Evolutionary conservation across 2,329 filamentous ascomycete genomes (phyloP).

Genomic region (Tympanopsis confertula): DNA sequence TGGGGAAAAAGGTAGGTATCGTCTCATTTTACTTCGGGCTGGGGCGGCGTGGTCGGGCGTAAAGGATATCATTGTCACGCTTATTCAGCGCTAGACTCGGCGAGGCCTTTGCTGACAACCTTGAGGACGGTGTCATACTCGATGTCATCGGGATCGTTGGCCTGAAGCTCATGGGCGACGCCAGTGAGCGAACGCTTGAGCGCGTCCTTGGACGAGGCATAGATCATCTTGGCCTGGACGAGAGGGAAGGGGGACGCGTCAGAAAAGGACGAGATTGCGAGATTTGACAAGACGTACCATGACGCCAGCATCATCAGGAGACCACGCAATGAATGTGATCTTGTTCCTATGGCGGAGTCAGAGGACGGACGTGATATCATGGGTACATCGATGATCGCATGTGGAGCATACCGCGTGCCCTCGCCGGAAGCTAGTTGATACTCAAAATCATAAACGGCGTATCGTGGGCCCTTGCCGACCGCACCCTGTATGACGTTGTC

Average conservation of each 20-base stretch:
- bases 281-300: conserved; percentile 41
- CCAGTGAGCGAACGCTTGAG: conserved; percentile 71
- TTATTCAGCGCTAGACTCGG: no score
- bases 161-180: conserved; percentile 67
- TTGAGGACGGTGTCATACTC: conserved; percentile 63
- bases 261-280: conserved; percentile 4
- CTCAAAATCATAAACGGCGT: conserved; percentile 77
- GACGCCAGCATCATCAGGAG: conserved; percentile 68
- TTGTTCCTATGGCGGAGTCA: conserved; percentile 46
- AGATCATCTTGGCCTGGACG: conserved; percentile 72
- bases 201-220: conserved; percentile 78
- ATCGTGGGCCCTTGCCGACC: conserved; percentile 60
- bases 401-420: conserved; percentile 58
- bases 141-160: conserved; percentile 74
- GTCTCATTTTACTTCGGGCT: no score
- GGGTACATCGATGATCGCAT: conserved; percentile 7
- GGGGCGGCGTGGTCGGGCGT: no score
- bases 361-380: neutral
- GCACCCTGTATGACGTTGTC: conserved; percentile 29
- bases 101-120: conserved; percentile 51
- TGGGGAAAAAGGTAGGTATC: no score
- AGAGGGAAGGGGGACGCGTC: conserved; percentile 6
- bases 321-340: conserved; percentile 70
- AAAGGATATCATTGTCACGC: no score
- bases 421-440: conserved; percentile 63